These are phyloP conservation scores for Ophiocordyceps camponoti-saundersi DNA, from an alignment of 2,329 filamentous ascomycete genomes.

Conservation along the genomic window DNA sequence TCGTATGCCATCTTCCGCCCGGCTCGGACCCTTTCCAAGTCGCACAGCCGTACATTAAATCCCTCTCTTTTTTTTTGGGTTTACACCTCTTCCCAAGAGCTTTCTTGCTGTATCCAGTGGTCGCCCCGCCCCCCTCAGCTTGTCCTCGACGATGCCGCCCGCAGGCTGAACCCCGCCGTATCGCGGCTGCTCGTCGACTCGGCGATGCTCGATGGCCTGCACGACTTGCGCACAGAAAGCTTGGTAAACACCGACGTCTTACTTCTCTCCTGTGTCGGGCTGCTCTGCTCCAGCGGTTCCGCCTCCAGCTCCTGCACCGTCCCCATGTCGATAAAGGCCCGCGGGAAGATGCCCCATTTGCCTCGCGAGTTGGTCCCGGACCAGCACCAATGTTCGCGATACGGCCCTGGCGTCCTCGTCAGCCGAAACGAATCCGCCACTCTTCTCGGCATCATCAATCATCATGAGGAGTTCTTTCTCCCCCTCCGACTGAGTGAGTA, in stretches of 20 bases:
- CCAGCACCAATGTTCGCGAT: constrained; percentile 38
- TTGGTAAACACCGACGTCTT: constrained; percentile 16
- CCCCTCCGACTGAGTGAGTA: too few species aligned
- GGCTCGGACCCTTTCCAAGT: neutral
- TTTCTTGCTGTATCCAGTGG: too few species aligned
- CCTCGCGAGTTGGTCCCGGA: constrained; percentile 33
- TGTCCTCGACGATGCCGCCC: neutral
- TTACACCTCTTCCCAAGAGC: neutral
- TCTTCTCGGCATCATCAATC: neutral
- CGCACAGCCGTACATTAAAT: neutral
- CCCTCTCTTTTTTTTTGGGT: neutral
- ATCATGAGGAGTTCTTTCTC: too few species aligned
- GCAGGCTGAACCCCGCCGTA: constrained; percentile 1
- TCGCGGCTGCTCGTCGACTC: constrained; percentile 16
- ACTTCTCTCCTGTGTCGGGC: constrained; percentile 17
- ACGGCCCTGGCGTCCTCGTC: constrained; percentile 18
- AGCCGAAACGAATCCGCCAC: neutral
- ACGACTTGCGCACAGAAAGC: constrained; percentile 15
- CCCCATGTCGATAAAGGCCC: constrained; percentile 27
- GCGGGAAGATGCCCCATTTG: constrained; percentile 35
- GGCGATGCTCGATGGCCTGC: constrained; percentile 15
- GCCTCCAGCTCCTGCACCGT: constrained; percentile 21
- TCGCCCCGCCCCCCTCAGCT: neutral
- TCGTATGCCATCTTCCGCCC: neutral
- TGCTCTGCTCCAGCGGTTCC: constrained; percentile 10